Conservation (phyloP, 2,329 filamentous ascomycete genomes). For the Aureobasidium mangrovei region DNA sequence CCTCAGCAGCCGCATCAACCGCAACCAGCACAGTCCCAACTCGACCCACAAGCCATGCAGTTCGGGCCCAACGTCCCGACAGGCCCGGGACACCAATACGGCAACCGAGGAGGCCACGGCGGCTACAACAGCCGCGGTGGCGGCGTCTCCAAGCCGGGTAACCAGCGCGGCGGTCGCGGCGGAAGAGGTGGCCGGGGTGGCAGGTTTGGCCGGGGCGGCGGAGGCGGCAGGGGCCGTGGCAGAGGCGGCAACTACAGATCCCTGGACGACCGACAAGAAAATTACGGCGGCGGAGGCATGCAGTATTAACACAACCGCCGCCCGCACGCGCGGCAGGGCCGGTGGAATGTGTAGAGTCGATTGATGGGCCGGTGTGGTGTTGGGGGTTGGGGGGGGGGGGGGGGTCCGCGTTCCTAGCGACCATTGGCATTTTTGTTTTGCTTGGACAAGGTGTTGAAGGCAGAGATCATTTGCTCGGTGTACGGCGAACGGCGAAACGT, state of each 20-base stretch:
- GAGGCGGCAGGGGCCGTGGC: conserved; percentile 23
- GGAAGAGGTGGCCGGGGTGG: conserved; percentile 32
- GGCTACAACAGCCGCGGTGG: conserved; percentile 27
- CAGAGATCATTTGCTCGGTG: too few relatives aligned
- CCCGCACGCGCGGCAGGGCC: too few relatives aligned
- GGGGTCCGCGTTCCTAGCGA: too few relatives aligned
- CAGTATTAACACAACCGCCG: conserved; percentile 22
- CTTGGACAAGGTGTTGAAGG: too few relatives aligned
- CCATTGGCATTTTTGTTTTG: too few relatives aligned
- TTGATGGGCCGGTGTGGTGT: too few relatives aligned
- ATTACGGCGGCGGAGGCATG: conserved; percentile 28
- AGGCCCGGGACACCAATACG: conserved; percentile 21
- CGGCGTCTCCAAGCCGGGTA: conserved; percentile 27
- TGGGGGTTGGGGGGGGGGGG: too few relatives aligned
- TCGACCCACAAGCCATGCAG: conserved; percentile 10
- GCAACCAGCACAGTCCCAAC: conserved; percentile 19
- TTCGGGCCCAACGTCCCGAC: conserved; percentile 18
- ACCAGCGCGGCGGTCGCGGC: conserved; percentile 31
- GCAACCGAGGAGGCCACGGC: conserved; percentile 17
- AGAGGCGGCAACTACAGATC: conserved; percentile 32
- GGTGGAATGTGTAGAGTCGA: too few relatives aligned
- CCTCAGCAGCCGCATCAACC: conserved; percentile 15
- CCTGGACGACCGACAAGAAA: conserved; percentile 34
- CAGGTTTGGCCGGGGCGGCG: conserved; percentile 32
- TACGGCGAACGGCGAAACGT: too few relatives aligned